phyloP scores from a whole-genome alignment of 2,329 filamentous ascomycete species.

The Fonsecaea pugnacius region DNA sequence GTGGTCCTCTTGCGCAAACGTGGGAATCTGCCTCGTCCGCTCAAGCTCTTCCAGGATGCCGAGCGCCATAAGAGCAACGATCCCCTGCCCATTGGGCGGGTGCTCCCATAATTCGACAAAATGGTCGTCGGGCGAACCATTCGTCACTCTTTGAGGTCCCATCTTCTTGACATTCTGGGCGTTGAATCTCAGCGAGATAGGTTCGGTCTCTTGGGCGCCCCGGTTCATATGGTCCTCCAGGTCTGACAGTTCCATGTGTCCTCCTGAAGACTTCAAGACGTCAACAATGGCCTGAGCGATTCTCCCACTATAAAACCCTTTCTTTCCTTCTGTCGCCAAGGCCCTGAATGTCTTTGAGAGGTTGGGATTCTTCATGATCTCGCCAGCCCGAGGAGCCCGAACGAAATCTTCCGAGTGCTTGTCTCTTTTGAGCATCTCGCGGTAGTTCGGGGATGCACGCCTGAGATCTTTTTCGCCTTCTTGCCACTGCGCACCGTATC shows the following conservation, averaged over 20 bases:
- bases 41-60: constrained; percentile 90
- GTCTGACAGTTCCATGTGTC: constrained; percentile 78
- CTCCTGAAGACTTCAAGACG: constrained; percentile 75
- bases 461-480: constrained; percentile 66
- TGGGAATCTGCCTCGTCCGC: constrained; percentile 71
- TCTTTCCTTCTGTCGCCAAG: constrained; percentile 79
- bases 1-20: constrained; percentile 72
- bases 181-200: constrained; percentile 79
- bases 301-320: constrained; percentile 85
- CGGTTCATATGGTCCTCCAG: constrained; percentile 73
- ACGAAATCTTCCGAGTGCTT: constrained; percentile 68
- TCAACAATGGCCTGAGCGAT: constrained; percentile 81
- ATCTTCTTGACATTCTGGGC: constrained; percentile 61
- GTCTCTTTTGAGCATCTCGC: constrained; percentile 85
- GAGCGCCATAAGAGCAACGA: constrained; percentile 90
- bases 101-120: constrained; percentile 89
- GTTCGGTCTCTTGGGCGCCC: constrained; percentile 78
- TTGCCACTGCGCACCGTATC: constrained; percentile 66
- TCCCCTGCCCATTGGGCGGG: constrained; percentile 93
- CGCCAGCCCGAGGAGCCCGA: constrained; percentile 76
- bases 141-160: constrained; percentile 51
- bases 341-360: constrained; percentile 80
- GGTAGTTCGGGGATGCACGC: constrained; percentile 78
- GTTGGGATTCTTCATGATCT: constrained; percentile 84
- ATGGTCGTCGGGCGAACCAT: constrained; percentile 30